Conservation (phyloP, 257 asterid genomes). For the Leonotis leonurus region DNA sequence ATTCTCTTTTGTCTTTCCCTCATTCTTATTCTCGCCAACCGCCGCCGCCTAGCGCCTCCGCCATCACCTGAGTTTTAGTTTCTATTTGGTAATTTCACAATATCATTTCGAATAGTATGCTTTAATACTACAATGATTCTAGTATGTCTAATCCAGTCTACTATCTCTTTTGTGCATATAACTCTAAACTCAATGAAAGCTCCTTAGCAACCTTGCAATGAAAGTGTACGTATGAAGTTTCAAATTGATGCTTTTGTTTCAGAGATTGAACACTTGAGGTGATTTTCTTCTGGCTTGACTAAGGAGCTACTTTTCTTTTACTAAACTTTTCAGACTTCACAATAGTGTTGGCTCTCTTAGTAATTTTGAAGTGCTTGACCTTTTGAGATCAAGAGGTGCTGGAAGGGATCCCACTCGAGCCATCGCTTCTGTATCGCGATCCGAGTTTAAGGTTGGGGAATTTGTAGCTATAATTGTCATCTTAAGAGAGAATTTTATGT, state of each 20-base stretch:
- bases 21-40: not conserved
- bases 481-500: not conserved
- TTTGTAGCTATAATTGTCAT: not conserved
- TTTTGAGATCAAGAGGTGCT: conserved; percentile 73
- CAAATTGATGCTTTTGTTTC: not conserved
- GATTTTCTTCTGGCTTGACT: not conserved
- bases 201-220: conserved; percentile 21
- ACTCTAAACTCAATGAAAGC: too few relatives aligned
- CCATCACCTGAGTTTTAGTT: not conserved
- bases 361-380: conserved; percentile 73
- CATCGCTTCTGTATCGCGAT: conserved; percentile 46
- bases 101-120: not conserved
- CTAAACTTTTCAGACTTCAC: conserved; percentile 39
- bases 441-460: conserved; percentile 70
- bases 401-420: conserved; percentile 65
- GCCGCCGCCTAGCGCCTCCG: not conserved
- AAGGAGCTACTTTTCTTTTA: not conserved
- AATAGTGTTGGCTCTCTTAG: conserved; percentile 55
- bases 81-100: not conserved
- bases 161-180: too few relatives aligned
- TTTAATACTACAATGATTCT: not conserved
- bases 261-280: not conserved
- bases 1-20: not conserved
- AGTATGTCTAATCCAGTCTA: not conserved
- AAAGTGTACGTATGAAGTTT: conserved; percentile 23